Evolutionary conservation across 345 rosid species (phyloP), one percentile per base, ranked within the genome.

Genomic region (Cardamine occulta): DNA sequence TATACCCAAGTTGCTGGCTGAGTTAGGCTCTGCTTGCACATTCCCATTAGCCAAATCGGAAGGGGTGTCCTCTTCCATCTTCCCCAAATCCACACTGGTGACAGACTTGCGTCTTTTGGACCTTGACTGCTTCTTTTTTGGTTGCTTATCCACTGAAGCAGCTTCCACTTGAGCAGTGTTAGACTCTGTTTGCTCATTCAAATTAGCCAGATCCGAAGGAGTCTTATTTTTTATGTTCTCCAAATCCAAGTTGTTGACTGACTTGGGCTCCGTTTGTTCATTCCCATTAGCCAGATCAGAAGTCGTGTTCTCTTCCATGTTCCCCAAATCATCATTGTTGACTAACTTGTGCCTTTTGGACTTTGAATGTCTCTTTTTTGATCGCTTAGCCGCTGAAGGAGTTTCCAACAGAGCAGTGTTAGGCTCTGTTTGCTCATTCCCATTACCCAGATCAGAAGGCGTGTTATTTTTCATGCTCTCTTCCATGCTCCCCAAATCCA

Each of bases 301-400:
- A 26, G 69, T 29, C 19, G 13, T 21, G 12, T 26, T 19, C 53
- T 26, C 61, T 39, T 63, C 77, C 17, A 40, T 64, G 64, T 54
- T 64, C 51, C 23, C 45, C 63, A 29, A 40, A 53, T 42, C 77
- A 47, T 18, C 12, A 19, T 51, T 61, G 32, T 39, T 26, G 76
- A 55, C 31, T 56, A 48, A 48, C 14, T 74, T 47, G 2, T 19
- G 39, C n/a, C 26, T 73, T 73, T 63, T 73, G 47, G 63, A 63
- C 53, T 14, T 39, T n/a, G 61, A 37, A 26, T 19, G 47, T 29
- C 48, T 65, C 28, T 56, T 65, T 59, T 74, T 15, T 55, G 72
- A 65, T 74, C 65, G 65, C 37, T 55, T 18, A 65, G 32, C 58
- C 39, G 28, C 39, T 63, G 63, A 40, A 39, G 31, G 23, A 62